A percentile compares a stretch with the other conserved stretches of the same genome.
These are phyloP conservation scores for Arabis hirsuta DNA, from an alignment of 345 rosid genomes.

Conservation along the genomic window DNA sequence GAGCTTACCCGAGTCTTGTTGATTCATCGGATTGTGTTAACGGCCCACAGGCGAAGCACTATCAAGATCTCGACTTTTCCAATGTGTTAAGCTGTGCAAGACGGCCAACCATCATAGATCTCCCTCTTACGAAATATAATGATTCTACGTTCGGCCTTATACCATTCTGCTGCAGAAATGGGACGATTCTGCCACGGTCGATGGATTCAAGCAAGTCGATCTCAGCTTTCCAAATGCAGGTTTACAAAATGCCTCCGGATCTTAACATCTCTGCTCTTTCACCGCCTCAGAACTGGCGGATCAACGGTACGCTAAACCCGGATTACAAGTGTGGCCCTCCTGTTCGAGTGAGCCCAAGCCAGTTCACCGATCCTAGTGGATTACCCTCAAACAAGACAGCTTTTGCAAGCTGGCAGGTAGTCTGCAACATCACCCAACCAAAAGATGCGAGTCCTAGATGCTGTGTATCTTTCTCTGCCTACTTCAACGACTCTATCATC, in stretches of 20 bases:
- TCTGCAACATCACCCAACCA: constrained; percentile 85
- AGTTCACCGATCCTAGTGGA: constrained; percentile 74
- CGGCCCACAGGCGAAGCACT: constrained; percentile 70
- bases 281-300: constrained; percentile 89
- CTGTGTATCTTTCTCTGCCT: constrained; percentile 91
- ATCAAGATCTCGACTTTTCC: constrained; percentile 65
- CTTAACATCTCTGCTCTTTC: constrained; percentile 66
- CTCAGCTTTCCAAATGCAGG: constrained; percentile 86
- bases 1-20: constrained; percentile 81
- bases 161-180: constrained; percentile 85
- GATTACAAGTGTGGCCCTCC: constrained; percentile 84
- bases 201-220: constrained; percentile 86
- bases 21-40: constrained; percentile 79
- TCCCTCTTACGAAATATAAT: constrained; percentile 81
- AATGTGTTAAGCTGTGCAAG: constrained; percentile 79
- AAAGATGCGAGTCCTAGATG: constrained; percentile 73
- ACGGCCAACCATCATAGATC: constrained; percentile 85
- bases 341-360: constrained; percentile 78
- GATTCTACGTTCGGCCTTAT: constrained; percentile 65
- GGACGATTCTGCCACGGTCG: constrained; percentile 73
- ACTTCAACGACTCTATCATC: constrained; percentile 82
- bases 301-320: constrained; percentile 76
- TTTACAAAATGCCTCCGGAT: constrained; percentile 91
- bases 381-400: constrained; percentile 70
- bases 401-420: constrained; percentile 95